These are phyloP conservation scores for Tetrapisispora nanseiensis DNA, from an alignment of 805 yeast genomes.

Conservation along the genomic window DNA sequence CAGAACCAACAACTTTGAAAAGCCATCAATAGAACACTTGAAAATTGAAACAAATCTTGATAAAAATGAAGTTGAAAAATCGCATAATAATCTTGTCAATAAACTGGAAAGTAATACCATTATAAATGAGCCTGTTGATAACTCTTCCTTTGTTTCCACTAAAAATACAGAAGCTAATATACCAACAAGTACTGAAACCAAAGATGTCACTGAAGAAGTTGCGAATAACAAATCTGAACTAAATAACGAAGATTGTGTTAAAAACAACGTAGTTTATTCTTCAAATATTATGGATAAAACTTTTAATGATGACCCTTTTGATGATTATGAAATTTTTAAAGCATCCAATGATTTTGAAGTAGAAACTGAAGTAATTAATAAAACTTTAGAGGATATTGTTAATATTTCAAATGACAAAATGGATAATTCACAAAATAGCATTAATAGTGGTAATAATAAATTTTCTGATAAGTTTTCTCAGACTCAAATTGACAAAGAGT, in stretches of 20 bases:
- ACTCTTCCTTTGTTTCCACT: too few species aligned
- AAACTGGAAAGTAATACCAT: neutral
- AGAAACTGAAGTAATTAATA: neutral
- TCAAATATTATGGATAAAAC: slow-evolving; percentile 6
- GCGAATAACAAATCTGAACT: too few species aligned
- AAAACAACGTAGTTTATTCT: neutral
- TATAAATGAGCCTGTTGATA: neutral
- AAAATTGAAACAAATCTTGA: neutral
- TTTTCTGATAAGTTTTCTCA: too few species aligned
- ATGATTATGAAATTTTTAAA: slow-evolving; percentile 11
- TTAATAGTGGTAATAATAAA: too few species aligned
- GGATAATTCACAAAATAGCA: too few species aligned
- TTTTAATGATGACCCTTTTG: slow-evolving; percentile 25
- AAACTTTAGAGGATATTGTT: too few species aligned
- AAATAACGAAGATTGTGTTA: too few species aligned
- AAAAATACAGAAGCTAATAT: too few species aligned
- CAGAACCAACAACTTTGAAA: slow-evolving; percentile 2
- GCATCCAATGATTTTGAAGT: neutral
- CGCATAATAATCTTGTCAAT: neutral
- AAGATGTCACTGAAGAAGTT: too few species aligned
- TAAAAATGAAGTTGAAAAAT: neutral
- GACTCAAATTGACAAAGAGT: neutral
- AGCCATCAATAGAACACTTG: neutral
- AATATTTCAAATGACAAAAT: too few species aligned
- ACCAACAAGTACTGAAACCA: too few species aligned